Evolutionary conservation across 2,329 filamentous ascomycete species (phyloP).

Genomic region (Fusarium proliferatum): DNA sequence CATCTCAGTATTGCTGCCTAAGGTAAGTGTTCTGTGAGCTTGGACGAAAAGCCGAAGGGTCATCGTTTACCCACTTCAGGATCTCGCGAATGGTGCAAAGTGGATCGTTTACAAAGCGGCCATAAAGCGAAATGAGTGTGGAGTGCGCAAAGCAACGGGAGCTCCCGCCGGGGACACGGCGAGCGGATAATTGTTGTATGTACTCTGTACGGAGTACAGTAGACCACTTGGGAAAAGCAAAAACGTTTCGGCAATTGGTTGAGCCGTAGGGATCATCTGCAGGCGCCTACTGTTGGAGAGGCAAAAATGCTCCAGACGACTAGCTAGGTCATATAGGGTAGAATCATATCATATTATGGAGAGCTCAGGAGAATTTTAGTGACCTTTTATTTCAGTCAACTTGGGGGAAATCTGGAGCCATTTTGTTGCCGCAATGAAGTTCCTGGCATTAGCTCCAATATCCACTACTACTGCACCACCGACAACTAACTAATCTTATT

Average conservation of each 20-base stretch:
- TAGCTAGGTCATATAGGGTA: fast-evolving
- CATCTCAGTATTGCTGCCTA: too few relatives aligned
- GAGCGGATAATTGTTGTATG: not conserved
- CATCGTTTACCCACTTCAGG: too few relatives aligned
- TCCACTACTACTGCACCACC: not conserved
- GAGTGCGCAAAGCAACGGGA: not conserved
- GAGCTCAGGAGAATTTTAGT: fast-evolving
- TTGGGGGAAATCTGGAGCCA: fast-evolving
- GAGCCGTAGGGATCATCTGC: fast-evolving
- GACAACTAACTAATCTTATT: not conserved
- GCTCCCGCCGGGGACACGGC: not conserved
- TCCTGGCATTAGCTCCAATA: not conserved
- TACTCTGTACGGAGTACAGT: not conserved
- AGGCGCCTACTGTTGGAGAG: fast-evolving
- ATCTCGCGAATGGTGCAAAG: too few relatives aligned
- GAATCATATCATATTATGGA: fast-evolving
- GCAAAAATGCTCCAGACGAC: not conserved
- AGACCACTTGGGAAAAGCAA: not conserved
- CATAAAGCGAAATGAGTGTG: not conserved
- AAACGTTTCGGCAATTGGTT: not conserved
- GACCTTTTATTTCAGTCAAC: fast-evolving
- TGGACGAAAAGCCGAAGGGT: too few relatives aligned
- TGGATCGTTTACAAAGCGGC: too few relatives aligned
- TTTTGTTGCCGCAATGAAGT: fast-evolving
- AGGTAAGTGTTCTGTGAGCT: too few relatives aligned